Percentiles rank a stretch among this genome's conserved stretches.
Conservation (phyloP, 2,329 filamentous ascomycete species). For the Phaeomoniella chlamydospora region DNA sequence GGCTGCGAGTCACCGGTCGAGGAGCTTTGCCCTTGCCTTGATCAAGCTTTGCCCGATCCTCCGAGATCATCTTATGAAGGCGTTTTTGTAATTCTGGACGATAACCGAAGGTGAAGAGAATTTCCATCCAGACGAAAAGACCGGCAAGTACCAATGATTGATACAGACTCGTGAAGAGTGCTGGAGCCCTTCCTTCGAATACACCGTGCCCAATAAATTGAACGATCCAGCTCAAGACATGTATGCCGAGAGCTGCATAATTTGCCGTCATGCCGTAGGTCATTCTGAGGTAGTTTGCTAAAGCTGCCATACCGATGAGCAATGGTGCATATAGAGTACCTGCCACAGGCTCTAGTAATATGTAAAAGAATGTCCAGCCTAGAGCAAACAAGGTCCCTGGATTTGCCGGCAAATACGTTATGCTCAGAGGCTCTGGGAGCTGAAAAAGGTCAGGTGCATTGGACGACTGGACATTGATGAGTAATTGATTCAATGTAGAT, state of each 20-base stretch:
- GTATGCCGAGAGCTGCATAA: conserved; percentile 52
- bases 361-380: conserved; percentile 64
- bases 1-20: not conserved
- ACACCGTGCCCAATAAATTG: conserved; percentile 87
- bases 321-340: conserved; percentile 63
- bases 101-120: conserved; percentile 83
- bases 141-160: conserved; percentile 88
- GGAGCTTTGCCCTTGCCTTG: conserved; percentile 35
- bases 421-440: conserved; percentile 36
- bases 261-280: conserved; percentile 46
- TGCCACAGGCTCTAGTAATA: conserved; percentile 87
- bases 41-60: conserved; percentile 64
- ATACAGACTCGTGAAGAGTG: conserved; percentile 76
- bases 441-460: conserved; percentile 39
- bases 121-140: conserved; percentile 93
- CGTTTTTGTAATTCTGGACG: conserved; percentile 72
- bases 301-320: conserved; percentile 60
- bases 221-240: conserved; percentile 65
- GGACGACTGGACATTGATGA: conserved; percentile 34
- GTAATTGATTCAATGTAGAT: not conserved
- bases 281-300: conserved; percentile 58
- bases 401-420: conserved; percentile 45
- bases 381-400: conserved; percentile 41
- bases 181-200: conserved; percentile 79
- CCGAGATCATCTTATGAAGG: conserved; percentile 59